Evolutionary conservation across 1,139 yeast genomes (phyloP), one percentile per base, ranked within the genome.

Genomic region (Yamadazyma taylorii): DNA sequence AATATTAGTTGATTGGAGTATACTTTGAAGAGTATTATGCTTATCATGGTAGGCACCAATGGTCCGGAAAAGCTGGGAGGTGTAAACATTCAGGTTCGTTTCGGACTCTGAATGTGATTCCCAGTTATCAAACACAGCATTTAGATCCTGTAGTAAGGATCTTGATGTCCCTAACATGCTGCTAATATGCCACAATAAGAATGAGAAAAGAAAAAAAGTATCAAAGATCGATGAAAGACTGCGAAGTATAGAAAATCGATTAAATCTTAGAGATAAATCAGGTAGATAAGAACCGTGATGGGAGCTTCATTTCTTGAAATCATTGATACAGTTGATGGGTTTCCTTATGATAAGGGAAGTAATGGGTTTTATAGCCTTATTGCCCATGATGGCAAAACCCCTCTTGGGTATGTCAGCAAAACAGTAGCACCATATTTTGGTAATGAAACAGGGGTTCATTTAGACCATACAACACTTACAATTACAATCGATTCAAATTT

Each of bases 391-490:
- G 74, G 70, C 0, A 35, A 24, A 1, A 51, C 58, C 0, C 51
- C 59, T 3, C 52, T 85, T 8, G 95, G 95, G 0, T 74, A 67
- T 43, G 51, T 85, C 4, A 58, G 76, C 2, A 67, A 71, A 0
- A 37, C 56, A 0, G 76, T 81, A 5, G 85, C 75, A 1, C 37
- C 48, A 2, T 53, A 56, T 33, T 60, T 83, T 23, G 40, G 31
- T 8, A 36, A 43, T 10, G 49, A 51, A 15, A 48, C 49, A 12
- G 58, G 66, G 14, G 64, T 84, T 22, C 40, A 33, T 0, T 65
- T 76, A 1, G 63, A 71, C 39, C 46, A 56, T 12, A 35, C 35
- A 0, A 9, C 5, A 6, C 19, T 16, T 4, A 27, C 30, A 4
- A 16, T 27, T 16, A 27, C 30, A 7, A 27, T 27, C 16, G 30